Conservation (phyloP, 257 asterid species). For the Schizonepeta tenuifolia region DNA sequence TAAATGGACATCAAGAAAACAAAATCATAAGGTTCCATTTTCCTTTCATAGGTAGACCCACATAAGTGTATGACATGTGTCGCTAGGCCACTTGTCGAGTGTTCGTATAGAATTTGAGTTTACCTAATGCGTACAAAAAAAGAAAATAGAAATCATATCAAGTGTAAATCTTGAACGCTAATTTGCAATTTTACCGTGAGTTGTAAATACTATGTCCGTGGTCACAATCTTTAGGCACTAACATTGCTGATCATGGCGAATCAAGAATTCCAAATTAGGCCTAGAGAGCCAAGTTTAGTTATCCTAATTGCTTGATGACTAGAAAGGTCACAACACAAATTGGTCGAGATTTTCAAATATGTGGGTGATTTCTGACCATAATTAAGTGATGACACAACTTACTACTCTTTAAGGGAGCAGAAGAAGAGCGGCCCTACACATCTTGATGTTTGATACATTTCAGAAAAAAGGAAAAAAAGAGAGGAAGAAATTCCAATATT, state of each 20-base stretch:
- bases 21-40: slow-evolving; percentile 5
- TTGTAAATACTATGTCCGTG: too few species aligned
- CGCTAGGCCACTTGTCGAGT: too few species aligned
- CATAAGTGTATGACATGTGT: too few species aligned
- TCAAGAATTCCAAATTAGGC: slow-evolving; percentile 26
- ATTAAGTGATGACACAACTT: slow-evolving; percentile 26
- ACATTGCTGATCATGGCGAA: not conserved
- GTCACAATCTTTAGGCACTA: too few species aligned
- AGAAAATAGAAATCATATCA: too few species aligned
- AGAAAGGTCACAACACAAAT: slow-evolving; percentile 22
- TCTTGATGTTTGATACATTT: slow-evolving; percentile 42
- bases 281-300: slow-evolving; percentile 8
- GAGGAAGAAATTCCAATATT: not conserved
- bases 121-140: too few species aligned
- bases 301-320: slow-evolving; percentile 29
- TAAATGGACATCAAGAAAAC: slow-evolving; percentile 18
- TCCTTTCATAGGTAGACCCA: not conserved
- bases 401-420: slow-evolving; percentile 38
- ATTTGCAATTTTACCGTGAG: too few species aligned
- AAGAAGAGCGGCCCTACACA: slow-evolving; percentile 37
- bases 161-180: too few species aligned
- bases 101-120: too few species aligned
- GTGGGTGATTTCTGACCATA: slow-evolving; percentile 14
- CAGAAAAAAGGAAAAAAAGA: slow-evolving; percentile 1
- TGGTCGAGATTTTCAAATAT: slow-evolving; percentile 15